Conservation (phyloP, 2,329 filamentous ascomycete genomes). For the Cladosporium halotolerans region DNA sequence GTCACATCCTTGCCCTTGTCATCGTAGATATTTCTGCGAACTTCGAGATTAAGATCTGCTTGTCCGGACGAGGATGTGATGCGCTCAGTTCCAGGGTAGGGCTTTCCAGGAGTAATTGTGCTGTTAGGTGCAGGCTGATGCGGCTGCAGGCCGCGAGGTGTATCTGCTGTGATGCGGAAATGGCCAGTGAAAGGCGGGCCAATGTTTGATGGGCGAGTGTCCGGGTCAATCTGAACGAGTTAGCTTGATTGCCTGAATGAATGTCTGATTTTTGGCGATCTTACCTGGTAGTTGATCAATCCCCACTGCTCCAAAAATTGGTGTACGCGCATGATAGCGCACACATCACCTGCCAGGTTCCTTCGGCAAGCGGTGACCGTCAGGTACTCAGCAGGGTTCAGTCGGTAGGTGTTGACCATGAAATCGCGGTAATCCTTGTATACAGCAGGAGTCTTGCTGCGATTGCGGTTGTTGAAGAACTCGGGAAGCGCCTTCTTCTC, state of each 20-base stretch:
- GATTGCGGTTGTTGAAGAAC: slow-evolving; percentile 97
- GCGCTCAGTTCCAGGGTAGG: slow-evolving; percentile 62
- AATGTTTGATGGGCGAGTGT: slow-evolving; percentile 89
- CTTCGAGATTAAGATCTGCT: slow-evolving; percentile 80
- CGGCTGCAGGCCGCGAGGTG: slow-evolving; percentile 85
- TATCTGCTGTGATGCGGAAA: slow-evolving; percentile 93
- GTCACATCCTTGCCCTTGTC: slow-evolving; percentile 79
- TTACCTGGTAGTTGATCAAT: slow-evolving; percentile 94
- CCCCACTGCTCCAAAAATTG: slow-evolving; percentile 98
- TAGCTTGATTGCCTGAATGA: neutral
- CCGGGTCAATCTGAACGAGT: slow-evolving; percentile 74
- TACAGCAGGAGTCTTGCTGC: slow-evolving; percentile 93
- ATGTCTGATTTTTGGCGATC: neutral
- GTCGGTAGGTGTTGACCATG: slow-evolving; percentile 98
- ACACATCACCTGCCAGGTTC: slow-evolving; percentile 94
- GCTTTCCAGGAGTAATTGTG: slow-evolving; percentile 52
- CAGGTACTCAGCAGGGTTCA: slow-evolving; percentile 93
- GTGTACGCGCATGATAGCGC: slow-evolving; percentile 98
- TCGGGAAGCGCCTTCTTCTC: slow-evolving; percentile 93
- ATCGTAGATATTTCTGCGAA: slow-evolving; percentile 93
- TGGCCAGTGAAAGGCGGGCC: slow-evolving; percentile 96
- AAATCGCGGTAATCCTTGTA: slow-evolving; percentile 99
- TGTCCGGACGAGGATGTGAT: slow-evolving; percentile 63
- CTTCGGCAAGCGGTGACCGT: slow-evolving; percentile 93
- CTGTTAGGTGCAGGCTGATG: slow-evolving; percentile 87